Base-by-base conservation (phyloP, 495 filamentous ascomycete species). In the Trichoderma orchidacearum region DNA sequence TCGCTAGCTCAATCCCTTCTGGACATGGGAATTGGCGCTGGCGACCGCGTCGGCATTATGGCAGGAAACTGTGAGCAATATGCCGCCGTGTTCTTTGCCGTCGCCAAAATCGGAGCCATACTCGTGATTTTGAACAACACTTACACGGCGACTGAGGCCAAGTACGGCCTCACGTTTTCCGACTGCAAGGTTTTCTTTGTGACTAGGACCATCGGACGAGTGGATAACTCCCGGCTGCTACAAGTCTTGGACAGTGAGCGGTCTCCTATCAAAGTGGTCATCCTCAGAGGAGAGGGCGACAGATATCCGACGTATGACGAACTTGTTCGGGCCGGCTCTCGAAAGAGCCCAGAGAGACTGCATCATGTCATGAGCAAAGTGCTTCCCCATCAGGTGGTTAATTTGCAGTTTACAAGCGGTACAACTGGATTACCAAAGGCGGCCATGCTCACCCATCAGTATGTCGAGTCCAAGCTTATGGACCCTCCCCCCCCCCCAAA, bases 391-490 rank as follows among this genome's bases (percentile, higher is more conserved):
- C 77, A 85, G 58, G 81, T 86, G 6, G 84, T 79, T 64, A 86
- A 85, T 59, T 70, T 87, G 27, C 84, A 86, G 60, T 87, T 85
- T 68, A 86, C 84, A 35, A 84, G 80, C 63, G 84, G 84, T 25
- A 85, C 83, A 15, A 87, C 84, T 0, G 84, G 84, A 3, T 78
- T 79, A 27, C 85, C 85, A 35, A 87, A 88, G 60, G 84, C 84
- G 3, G 83, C 83, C n/a, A 87, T 86, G 82, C 70, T 88, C 56
- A 86, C 84, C 1, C 85, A 87, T 60, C 73, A 82, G 80, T 83
- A 72, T 13, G 41, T 25, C 9, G 18, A 50, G 76, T 70, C 18
- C 56, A 45, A 3, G 11, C 25, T 27, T 30, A 32, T 21, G n/a
- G n/a, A n/a, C n/a, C 3, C 28, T 36, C 28, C 18, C 18, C 50